These are phyloP conservation scores for Penicillium coprophilum DNA, from an alignment of 495 filamentous ascomycete species.

Conservation along the genomic window DNA sequence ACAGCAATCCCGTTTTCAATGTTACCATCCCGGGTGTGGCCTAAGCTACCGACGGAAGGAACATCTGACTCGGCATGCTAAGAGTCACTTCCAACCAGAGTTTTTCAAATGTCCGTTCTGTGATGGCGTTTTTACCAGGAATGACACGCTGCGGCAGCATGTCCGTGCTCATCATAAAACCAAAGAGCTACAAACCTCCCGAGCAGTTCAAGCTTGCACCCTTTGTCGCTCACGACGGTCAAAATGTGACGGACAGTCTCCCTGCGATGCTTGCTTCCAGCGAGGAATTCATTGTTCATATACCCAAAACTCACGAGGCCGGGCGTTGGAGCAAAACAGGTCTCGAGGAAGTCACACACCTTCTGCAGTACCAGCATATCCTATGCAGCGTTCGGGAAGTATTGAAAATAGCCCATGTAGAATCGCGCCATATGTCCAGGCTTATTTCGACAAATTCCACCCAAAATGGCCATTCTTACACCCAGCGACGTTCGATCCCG, in stretches of 20 bases:
- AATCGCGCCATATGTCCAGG: not conserved
- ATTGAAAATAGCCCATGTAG: not conserved
- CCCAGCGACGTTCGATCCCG: not conserved
- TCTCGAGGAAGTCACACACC: not conserved
- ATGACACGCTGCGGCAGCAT: not conserved
- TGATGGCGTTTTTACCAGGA: not conserved
- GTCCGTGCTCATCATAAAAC: not conserved
- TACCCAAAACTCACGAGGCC: not conserved
- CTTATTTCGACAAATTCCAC: not conserved
- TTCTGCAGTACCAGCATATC: not conserved
- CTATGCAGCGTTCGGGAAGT: not conserved
- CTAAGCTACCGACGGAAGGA: not conserved
- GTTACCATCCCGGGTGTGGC: not conserved
- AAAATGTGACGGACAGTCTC: not conserved
- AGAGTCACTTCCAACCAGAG: not conserved
- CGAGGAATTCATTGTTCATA: not conserved
- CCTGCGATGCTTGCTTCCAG: not conserved
- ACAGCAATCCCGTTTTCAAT: not conserved
- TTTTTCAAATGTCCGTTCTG: not conserved
- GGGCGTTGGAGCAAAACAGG: not conserved
- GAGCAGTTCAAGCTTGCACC: not conserved
- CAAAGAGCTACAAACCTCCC: not conserved
- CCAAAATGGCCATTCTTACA: slow-evolving; percentile 3
- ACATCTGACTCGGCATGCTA: not conserved
- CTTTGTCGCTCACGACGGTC: not conserved